Conservation (phyloP, 768 basidiomycete genomes). For the Cystoderma amianthinum region DNA sequence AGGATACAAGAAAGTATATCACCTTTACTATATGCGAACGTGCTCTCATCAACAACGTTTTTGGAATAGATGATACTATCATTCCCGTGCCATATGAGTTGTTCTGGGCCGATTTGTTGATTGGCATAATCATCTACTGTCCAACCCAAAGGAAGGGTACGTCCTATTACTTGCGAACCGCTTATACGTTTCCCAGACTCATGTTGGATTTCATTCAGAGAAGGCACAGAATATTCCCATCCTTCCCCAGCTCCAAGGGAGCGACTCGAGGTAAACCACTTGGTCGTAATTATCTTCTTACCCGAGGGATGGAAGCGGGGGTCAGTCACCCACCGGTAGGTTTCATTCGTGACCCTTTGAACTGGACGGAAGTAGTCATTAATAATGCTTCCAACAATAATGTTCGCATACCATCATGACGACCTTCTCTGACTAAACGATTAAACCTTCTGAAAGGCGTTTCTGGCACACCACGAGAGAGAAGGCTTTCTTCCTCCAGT, state of each 20-base stretch:
- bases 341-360: constrained; percentile 63
- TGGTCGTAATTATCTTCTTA: constrained; percentile 58
- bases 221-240: constrained; percentile 59
- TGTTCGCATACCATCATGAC: constrained; percentile 31
- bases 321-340: constrained; percentile 65
- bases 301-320: constrained; percentile 68
- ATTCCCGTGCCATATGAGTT: constrained; percentile 52
- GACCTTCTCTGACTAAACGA: constrained; percentile 52
- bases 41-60: constrained; percentile 47
- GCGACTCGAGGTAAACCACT: constrained; percentile 65
- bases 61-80: constrained; percentile 61
- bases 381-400: not conserved
- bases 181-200: constrained; percentile 21
- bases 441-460: constrained; percentile 35
- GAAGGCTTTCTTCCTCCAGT: constrained; percentile 35
- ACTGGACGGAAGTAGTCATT: constrained; percentile 14
- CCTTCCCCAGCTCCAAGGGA: constrained; percentile 69
- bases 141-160: constrained; percentile 58
- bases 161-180: constrained; percentile 49
- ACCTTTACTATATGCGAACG: constrained; percentile 66
- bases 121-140: constrained; percentile 48
- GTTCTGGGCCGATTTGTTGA: constrained; percentile 72
- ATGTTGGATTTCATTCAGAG: constrained; percentile 19
- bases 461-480: constrained; percentile 46
- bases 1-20: no score